Evolutionary conservation across 805 yeast species (phyloP).

Genomic region (Starmerella sirachaensis): DNA sequence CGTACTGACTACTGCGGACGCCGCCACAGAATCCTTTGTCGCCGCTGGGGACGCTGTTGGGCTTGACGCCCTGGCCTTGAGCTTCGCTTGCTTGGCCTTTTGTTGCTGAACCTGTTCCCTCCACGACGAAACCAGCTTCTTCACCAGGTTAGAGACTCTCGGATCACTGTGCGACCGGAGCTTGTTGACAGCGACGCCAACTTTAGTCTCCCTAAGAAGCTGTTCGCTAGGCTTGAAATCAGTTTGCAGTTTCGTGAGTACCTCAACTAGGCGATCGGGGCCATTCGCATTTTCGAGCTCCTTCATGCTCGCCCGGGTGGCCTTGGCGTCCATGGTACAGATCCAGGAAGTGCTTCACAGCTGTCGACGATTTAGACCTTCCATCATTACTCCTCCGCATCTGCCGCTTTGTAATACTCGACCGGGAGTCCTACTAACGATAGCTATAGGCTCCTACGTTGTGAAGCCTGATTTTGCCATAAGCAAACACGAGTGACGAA

Average conservation of each 20-base stretch:
- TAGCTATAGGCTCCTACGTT: too few relatives aligned
- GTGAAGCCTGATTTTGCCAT: too few relatives aligned
- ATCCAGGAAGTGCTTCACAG: too few relatives aligned
- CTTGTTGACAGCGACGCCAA: constrained; percentile 94
- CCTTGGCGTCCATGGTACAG: constrained; percentile 19
- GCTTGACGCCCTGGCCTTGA: neutral
- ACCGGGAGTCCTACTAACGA: too few relatives aligned
- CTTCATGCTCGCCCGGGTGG: constrained; percentile 30
- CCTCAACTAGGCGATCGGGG: constrained; percentile 52
- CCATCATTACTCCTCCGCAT: too few relatives aligned
- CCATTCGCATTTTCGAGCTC: constrained; percentile 62
- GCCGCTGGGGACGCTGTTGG: neutral
- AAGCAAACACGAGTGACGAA: too few relatives aligned
- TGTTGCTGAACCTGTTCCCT: constrained; percentile 62
- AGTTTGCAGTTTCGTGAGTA: constrained; percentile 51
- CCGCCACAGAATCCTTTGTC: constrained; percentile 2
- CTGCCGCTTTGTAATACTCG: too few relatives aligned
- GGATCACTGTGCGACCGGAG: constrained; percentile 59
- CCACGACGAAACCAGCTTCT: constrained; percentile 77
- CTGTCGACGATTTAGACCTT: too few relatives aligned
- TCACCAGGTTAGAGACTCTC: constrained; percentile 52
- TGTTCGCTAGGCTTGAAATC: constrained; percentile 77
- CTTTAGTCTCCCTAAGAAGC: constrained; percentile 79
- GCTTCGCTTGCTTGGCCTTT: constrained; percentile 14
- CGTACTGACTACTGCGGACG: constrained; percentile 7